Base-by-base conservation (phyloP, 139 green algal species). In the Desmodesmus armatus region DNA sequence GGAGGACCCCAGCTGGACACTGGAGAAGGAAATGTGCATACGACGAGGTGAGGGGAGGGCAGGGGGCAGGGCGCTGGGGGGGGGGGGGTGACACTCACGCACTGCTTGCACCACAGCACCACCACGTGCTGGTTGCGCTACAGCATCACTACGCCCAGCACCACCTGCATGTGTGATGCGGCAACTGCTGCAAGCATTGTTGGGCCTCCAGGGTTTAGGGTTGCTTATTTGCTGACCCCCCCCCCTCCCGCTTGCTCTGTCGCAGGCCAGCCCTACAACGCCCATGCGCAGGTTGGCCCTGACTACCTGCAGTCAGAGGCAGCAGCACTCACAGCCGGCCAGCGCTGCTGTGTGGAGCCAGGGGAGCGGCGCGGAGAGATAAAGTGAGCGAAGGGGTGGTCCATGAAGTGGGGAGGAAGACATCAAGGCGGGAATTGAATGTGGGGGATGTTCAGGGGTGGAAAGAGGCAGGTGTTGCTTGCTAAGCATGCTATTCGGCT, bases 1-100 rank as follows among this genome's bases (percentile, higher is more conserved):
- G 40, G 88, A 94, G 29, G 97, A 99, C 83, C 96, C 97, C 44
- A 92, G 65, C 6, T 99, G 97, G 97, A 98, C 93, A 17, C 80
- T 98, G 13, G 93, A 96, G 62, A 96, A 96, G 85, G 94, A 98
- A 88, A 93, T 98, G 85, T 75, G 60, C 53, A 82, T 71, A 31
- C 41, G 74, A 19, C 17, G 51, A 81, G 74, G 74, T 81, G 37
- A 5, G 51, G 17, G 51, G 63, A 9, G 63, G 63, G 63, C 23
- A 27, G 63, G 63, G 27, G 25, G 63, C 23, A 13, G 63, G 63
- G 63, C 23, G 63, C 7, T 21, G n/a, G n/a, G n/a, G n/a, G n/a
- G n/a, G n/a, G n/a, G n/a, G n/a, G n/a, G n/a, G n/a, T n/a, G n/a
- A n/a, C n/a, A n/a, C n/a, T n/a, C n/a, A n/a, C n/a, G n/a, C n/a